Evolutionary conservation across 345 rosid species (phyloP).

Genomic region (Lepidium africanum): DNA sequence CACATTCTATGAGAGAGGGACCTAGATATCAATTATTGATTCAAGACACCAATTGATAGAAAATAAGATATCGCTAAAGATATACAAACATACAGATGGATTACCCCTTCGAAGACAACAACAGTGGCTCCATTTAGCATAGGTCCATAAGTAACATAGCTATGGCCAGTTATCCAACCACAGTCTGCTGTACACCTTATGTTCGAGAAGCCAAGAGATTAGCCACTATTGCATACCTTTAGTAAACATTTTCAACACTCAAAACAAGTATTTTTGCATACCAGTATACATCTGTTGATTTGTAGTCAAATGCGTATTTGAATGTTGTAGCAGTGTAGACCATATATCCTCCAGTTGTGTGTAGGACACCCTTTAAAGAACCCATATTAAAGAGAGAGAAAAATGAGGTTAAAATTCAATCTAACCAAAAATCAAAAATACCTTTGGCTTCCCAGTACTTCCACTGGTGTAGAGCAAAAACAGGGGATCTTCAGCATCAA

Average conservation of each 20-base stretch:
- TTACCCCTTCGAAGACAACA: conserved; percentile 94
- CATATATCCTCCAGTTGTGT: conserved; percentile 99
- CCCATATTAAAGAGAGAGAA: conserved; percentile 15
- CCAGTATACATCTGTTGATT: conserved; percentile 89
- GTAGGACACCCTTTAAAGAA: conserved; percentile 76
- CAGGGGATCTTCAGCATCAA: conserved; percentile 98
- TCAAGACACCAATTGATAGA: not conserved
- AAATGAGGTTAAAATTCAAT: not conserved
- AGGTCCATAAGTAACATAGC: conserved; percentile 97
- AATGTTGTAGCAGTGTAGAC: conserved; percentile 90
- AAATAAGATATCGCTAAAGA: not conserved
- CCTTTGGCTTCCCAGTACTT: conserved; percentile 99
- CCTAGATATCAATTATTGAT: not conserved
- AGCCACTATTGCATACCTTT: not conserved
- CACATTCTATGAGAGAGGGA: not conserved
- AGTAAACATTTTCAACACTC: not conserved
- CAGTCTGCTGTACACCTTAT: conserved; percentile 99
- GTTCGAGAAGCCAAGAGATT: conserved; percentile 12
- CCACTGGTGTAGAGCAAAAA: conserved; percentile 97
- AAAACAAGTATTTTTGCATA: conserved; percentile 22
- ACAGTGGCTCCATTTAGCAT: conserved; percentile 88
- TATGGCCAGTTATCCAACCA: conserved; percentile 99
- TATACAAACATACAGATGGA: not conserved
- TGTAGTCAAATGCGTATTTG: conserved; percentile 97
- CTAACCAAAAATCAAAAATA: conserved; percentile 13